Conservation (phyloP, 1,139 yeast species). For the Sugiyamaella castrensis region DNA sequence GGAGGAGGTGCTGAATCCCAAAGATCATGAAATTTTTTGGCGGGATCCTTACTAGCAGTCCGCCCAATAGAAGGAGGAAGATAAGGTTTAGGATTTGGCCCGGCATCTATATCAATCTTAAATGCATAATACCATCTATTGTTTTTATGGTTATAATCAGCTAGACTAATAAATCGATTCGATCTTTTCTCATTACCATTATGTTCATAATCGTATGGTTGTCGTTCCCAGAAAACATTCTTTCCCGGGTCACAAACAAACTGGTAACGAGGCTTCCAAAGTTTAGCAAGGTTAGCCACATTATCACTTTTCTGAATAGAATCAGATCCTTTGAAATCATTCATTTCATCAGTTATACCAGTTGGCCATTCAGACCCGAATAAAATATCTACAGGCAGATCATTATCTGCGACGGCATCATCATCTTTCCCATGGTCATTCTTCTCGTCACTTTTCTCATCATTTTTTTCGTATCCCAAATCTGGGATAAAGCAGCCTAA, state of each 20-base stretch:
- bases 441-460: too few relatives aligned
- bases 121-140: conserved; percentile 32
- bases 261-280: conserved; percentile 25
- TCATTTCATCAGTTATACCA: conserved; percentile 17
- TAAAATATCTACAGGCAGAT: conserved; percentile 19
- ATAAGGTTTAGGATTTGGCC: conserved; percentile 4
- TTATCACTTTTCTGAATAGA: conserved; percentile 4
- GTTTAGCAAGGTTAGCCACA: conserved; percentile 12
- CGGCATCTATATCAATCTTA: conserved; percentile 16
- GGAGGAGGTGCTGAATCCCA: conserved; percentile 1
- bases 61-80: background rate
- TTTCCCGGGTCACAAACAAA: conserved; percentile 17
- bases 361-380: conserved; percentile 23
- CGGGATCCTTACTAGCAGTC: conserved; percentile 7
- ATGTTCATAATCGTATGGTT: conserved; percentile 24
- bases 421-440: background rate
- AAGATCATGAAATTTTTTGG: conserved; percentile 1
- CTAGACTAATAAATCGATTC: conserved; percentile 30
- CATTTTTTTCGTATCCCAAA: background rate
- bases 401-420: background rate
- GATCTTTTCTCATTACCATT: conserved; percentile 11
- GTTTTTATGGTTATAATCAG: conserved; percentile 22
- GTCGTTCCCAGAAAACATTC: conserved; percentile 28
- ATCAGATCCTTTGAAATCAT: conserved; percentile 10
- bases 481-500: background rate